A percentile compares a stretch with the other conserved stretches of the same genome.
Conservation (phyloP, 2,329 filamentous ascomycete genomes). For the Rhynchosporium secalis region DNA sequence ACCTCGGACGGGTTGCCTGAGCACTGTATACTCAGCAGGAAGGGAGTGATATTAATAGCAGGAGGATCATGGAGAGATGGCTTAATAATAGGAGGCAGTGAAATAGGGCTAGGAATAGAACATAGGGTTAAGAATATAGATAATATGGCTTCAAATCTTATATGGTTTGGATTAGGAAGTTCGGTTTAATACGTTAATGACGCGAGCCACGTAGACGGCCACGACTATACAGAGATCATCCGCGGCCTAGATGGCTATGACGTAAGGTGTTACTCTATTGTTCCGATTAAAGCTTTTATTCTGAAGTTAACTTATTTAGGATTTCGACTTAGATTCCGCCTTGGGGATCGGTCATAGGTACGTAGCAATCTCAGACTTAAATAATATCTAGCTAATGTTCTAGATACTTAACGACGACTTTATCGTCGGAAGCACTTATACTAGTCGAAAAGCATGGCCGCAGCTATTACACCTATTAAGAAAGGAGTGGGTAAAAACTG, state of each 20-base stretch:
- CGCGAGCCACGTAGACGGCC: neutral
- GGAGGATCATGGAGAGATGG: constrained; percentile 4
- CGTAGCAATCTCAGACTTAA: neutral
- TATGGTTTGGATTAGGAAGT: constrained; percentile 1
- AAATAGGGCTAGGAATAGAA: neutral
- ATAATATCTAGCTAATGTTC: neutral
- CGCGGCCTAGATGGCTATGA: neutral
- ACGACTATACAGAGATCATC: constrained; percentile 7
- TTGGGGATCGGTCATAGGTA: neutral
- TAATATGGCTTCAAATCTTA: constrained; percentile 2
- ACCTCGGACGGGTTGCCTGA: neutral
- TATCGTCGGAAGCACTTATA: neutral
- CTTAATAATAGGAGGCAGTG: constrained; percentile 12
- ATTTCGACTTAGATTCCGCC: neutral
- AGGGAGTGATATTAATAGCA: constrained; percentile 1
- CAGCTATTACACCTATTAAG: neutral
- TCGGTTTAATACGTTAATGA: neutral
- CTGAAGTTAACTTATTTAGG: neutral
- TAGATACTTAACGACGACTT: constrained; percentile 2
- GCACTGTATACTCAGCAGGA: neutral
- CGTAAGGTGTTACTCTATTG: neutral
- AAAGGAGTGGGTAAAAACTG: neutral
- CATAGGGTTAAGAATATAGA: constrained; percentile 1
- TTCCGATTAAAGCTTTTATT: neutral
- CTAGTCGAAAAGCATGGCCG: constrained; percentile 8